These are phyloP conservation scores for Pneumocystis wakefieldiae DNA, from an alignment of 1,139 yeast species.

Conservation along the genomic window DNA sequence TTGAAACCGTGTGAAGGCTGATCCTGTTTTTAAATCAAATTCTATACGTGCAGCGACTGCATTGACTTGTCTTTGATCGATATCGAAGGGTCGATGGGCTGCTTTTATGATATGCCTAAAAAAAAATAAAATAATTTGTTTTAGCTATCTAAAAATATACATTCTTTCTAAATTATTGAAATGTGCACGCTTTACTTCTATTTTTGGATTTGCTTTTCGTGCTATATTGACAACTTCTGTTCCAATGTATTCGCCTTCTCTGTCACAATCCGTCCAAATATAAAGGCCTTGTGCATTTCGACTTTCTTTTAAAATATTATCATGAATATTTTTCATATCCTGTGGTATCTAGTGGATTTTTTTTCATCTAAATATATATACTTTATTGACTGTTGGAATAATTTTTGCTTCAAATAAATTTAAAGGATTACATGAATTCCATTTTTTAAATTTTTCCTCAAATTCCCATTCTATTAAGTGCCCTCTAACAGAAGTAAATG, in stretches of 20 bases:
- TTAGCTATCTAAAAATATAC: constrained; percentile 3
- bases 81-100: constrained; percentile 46
- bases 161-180: constrained; percentile 71
- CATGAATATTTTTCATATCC: constrained; percentile 38
- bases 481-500: constrained; percentile 86
- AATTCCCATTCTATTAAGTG: constrained; percentile 61
- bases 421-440: constrained; percentile 59
- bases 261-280: constrained; percentile 98
- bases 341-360: background rate
- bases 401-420: constrained; percentile 59
- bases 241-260: constrained; percentile 96
- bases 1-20: constrained; percentile 69
- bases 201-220: constrained; percentile 33
- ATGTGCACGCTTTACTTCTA: constrained; percentile 51
- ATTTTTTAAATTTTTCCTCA: constrained; percentile 32
- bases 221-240: constrained; percentile 68
- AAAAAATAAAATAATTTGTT: background rate
- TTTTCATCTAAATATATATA: constrained; percentile 7
- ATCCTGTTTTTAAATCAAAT: constrained; percentile 77
- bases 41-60: constrained; percentile 84
- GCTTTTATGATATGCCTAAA: constrained; percentile 53
- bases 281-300: constrained; percentile 45
- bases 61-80: constrained; percentile 57
- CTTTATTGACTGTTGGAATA: constrained; percentile 25
- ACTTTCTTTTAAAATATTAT: constrained; percentile 60